Base-by-base conservation (phyloP, 1,284 basidiomycete species). In the Ustilago cynodontis region DNA sequence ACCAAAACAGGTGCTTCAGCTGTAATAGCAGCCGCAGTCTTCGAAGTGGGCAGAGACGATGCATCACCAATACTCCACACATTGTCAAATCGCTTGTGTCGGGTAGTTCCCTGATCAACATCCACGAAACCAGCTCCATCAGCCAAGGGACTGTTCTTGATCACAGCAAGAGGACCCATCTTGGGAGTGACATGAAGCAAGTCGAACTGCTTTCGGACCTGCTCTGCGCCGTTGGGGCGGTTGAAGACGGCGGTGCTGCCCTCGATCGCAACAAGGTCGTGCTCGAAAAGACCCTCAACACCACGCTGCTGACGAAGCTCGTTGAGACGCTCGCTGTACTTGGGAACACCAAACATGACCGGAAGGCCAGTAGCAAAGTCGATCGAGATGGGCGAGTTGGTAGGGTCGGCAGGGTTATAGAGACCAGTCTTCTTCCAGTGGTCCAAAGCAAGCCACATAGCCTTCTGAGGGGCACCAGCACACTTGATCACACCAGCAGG, bases 401-500 rank as follows among this genome's bases (percentile, higher is more conserved):
- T 85, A 65, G 87, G 29, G 47, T 77, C 65, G 24, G 69, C 53
- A 41, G 73, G 61, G 50, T 77, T 77, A 71, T 75, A 81, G 20
- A 81, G 65, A 1, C 78, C 80, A 3, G 45, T 29, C 59, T 78
- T 74, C 57, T 73, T 76, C 83, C 83, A 84, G 67, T 79, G 66
- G 66, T 84, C 79, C n/a, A 79, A 49, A 0, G 82, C 82, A 18
- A 83, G 53, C 82, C 81, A 85, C 84, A 84, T 82, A 58, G 84
- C 82, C 72, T 87, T 87, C 65, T 87, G 88, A 72, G 87, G 87
- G 26, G 87, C 94, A 86, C 96, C 96, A 60, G 95, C 93, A 86
- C 95, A 98, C 87, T 98, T 98, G 86, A 98, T 90, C 26, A 94
- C 88, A 24, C 95, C 94, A n/a, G 92, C 91, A 31, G 95, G 96